Evolutionary conservation across 441 rosid species (phyloP).

Genomic region (Erodium texanum): DNA sequence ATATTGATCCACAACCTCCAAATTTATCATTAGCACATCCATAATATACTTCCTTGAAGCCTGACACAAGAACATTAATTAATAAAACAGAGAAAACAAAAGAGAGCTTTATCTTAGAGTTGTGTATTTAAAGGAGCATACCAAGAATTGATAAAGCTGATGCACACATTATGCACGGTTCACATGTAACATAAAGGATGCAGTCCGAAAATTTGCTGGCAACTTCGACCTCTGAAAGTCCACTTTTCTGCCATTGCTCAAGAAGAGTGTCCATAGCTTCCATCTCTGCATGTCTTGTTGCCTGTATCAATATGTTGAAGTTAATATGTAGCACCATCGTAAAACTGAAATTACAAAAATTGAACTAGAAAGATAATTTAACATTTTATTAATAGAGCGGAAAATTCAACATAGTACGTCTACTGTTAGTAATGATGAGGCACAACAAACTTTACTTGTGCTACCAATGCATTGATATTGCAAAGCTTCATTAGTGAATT

Average conservation of each 20-base stretch:
- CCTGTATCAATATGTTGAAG: constrained; percentile 26
- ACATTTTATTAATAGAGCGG: background rate
- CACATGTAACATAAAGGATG: constrained; percentile 72
- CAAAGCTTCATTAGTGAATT: background rate
- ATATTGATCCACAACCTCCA: constrained; percentile 82
- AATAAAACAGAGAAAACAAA: background rate
- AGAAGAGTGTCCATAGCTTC: constrained; percentile 73
- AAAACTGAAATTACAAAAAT: background rate
- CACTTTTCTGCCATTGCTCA: constrained; percentile 47
- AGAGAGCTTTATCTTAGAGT: background rate
- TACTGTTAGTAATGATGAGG: background rate
- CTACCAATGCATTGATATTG: background rate
- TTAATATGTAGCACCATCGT: background rate
- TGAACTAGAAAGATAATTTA: background rate
- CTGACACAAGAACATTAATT: constrained; percentile 21
- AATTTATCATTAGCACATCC: constrained; percentile 82
- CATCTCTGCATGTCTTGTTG: constrained; percentile 93
- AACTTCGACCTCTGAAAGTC: constrained; percentile 44
- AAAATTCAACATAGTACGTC: background rate
- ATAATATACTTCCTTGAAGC: constrained; percentile 60
- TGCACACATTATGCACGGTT: constrained; percentile 97
- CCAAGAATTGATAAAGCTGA: constrained; percentile 69
- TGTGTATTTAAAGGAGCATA: constrained; percentile 20
- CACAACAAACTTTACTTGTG: background rate
- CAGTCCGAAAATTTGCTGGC: constrained; percentile 59